Evolutionary conservation across 371 early-diverging fungal species (phyloP), one percentile per base, ranked within the genome.

Genomic region (Mycotypha africana): DNA sequence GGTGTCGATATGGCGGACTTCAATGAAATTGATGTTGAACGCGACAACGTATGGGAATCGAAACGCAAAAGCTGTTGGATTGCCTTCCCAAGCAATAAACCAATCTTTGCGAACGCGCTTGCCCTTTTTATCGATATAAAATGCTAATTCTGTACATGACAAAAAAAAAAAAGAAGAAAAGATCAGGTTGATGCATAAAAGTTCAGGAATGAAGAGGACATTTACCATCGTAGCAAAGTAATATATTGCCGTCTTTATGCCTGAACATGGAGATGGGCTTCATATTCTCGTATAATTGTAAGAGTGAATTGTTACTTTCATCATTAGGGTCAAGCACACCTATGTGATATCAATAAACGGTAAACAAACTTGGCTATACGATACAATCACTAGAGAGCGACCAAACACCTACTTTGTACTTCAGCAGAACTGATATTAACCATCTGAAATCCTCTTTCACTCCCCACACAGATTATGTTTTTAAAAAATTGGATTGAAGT

Each of bases 391-490:
- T 12, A 20, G n/a, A 17, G 3, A 17, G 7, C 10, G 2, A 20
- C 9, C 3, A 23, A 35, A 14, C 20, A 47, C 56, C 41, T 65
- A 72, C 74, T 73, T 42, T 69, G 70, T 17, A 69, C 93, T 48
- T 84, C 83, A 28, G 91, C 69, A 4, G 89, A 84, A 25, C 80
- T 80, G 33, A 92, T 54, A 55, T 95, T 89, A 4, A 97, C 89
- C 58, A 97, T 76, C 56, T 95, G 95, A 60, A 97, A 97, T 1
- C 97, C 97, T 53, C 86, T 87, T 15, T 81, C 78, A 59, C 95
- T 93, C 11, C 97, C 97, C 1, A 97, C 92, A 55, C 91, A 92
- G 15, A 97, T 78, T 26, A 86, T 87, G 22, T 86, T 85, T 31
- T 84, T 83, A 51, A 95, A 69, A 49, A 86, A 91, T 58, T 92